phyloP scores from a whole-genome alignment of 139 green algal genomes.

The Micromonas pusilla region DNA sequence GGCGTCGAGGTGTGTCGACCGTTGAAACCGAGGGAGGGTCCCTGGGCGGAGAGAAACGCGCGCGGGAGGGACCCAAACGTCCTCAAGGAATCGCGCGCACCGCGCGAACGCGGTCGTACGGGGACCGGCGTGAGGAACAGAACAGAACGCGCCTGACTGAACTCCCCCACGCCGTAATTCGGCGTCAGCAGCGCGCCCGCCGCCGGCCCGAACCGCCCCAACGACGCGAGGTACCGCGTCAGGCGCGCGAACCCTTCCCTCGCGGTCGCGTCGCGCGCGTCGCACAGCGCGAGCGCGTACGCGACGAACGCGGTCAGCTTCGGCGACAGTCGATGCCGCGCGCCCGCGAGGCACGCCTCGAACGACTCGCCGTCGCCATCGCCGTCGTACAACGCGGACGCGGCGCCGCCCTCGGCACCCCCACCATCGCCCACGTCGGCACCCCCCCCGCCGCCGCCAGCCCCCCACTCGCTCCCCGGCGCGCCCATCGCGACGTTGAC shows the following conservation, averaged over 20 bases:
- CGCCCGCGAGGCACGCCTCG: neutral
- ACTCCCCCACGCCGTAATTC: slow-evolving; percentile 33
- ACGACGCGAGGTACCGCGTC: neutral
- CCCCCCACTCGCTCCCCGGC: neutral
- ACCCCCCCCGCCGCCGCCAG: neutral
- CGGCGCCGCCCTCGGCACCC: neutral
- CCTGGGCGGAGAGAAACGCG: too few relatives aligned
- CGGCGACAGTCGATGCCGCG: neutral
- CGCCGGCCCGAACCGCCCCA: slow-evolving; percentile 37
- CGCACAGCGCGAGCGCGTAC: slow-evolving; percentile 6
- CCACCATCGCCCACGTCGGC: slow-evolving; percentile 7
- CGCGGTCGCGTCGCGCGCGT: neutral
- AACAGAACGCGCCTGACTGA: too few relatives aligned
- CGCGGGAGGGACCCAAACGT: too few relatives aligned
- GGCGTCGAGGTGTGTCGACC: too few relatives aligned
- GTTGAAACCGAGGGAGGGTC: too few relatives aligned
- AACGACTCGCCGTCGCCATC: neutral
- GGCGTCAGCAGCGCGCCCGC: slow-evolving; percentile 29
- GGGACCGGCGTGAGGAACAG: too few relatives aligned
- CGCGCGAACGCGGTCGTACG: too few relatives aligned
- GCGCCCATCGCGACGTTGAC: slow-evolving; percentile 2
- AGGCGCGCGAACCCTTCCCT: neutral
- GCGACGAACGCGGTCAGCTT: neutral
- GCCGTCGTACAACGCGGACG: neutral
- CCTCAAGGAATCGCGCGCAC: too few relatives aligned